Base-by-base conservation (phyloP, 305 asterid genomes). In the Nicotiana rustica region DNA sequence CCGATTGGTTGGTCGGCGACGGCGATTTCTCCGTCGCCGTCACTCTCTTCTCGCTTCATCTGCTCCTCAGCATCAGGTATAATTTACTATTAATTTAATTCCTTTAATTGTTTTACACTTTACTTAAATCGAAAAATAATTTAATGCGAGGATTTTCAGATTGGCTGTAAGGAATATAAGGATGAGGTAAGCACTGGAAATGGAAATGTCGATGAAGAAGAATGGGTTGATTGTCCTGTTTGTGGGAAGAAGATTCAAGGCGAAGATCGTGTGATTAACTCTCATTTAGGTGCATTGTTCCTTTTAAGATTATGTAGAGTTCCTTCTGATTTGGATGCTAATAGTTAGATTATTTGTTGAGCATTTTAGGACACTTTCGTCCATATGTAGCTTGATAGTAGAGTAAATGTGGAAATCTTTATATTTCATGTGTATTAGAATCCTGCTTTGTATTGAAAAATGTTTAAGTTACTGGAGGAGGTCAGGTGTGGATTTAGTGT, bases 1-100 rank as follows among this genome's bases (percentile, higher is more conserved):
- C 83, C 86, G 97, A 82, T 84, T 96, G 57, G 85, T 96, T 60
- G 98, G 98, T 6, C 93, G 91, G 83, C 96, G 93, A 4, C 98
- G 99, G 33, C 93, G 96, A 9, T 87, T 84, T 82, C 91, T 92
- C 75, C 96, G 97, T 61, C 89, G 84, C 79, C 92, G 95, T 83
- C 82, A 85, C 15, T 71, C 90, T 61, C 44, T 94, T 55, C 68
- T 91, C 85, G 84, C 90, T n/a, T 61, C 89, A 47, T 78, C 86
- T 47, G 41, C 86, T 21, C 56, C 91, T 29, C 86, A 41, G 49
- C 49, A 41, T 41, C 49, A 41, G 10, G 49, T 41, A 41, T 41
- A 41, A 41, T 41, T 41, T 6, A 41, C 49, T 41, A 41, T 41
- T 41, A 62, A 6, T 31, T 13, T 41, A 41, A 41, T 41, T 41